Evolutionary conservation across 2,329 filamentous ascomycete species (phyloP).

Genomic region (Clonostachys byssicola): DNA sequence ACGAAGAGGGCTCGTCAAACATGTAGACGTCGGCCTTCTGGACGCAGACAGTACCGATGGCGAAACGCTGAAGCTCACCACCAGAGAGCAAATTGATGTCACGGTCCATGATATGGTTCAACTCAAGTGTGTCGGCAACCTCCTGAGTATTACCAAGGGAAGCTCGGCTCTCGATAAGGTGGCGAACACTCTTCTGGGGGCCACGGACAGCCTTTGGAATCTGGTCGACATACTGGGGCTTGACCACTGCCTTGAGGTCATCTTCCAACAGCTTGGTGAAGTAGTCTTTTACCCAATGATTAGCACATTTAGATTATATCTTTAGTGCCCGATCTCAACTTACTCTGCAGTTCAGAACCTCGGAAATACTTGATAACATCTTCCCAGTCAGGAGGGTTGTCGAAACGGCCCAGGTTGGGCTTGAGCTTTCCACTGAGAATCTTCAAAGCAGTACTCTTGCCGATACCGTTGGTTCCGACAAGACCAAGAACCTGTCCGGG

Average conservation of each 20-base stretch:
- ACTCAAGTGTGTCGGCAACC: constrained; percentile 79
- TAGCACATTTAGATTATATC: neutral
- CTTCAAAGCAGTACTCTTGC: constrained; percentile 99
- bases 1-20: constrained; percentile 99
- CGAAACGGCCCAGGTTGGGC: constrained; percentile 91
- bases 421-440: constrained; percentile 98
- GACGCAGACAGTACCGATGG: constrained; percentile 92
- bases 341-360: constrained; percentile 95
- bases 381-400: constrained; percentile 98
- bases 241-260: constrained; percentile 94
- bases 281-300: constrained; percentile 58
- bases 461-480: constrained; percentile 99
- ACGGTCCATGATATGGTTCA: constrained; percentile 86
- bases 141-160: constrained; percentile 78
- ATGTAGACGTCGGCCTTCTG: constrained; percentile 98
- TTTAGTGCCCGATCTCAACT: constrained; percentile 21
- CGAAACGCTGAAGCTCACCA: constrained; percentile 97
- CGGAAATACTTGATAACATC: constrained; percentile 98
- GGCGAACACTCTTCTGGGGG: constrained; percentile 72
- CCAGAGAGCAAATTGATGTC: constrained; percentile 88
- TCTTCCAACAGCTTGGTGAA: constrained; percentile 98
- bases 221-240: constrained; percentile 99
- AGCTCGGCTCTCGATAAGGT: constrained; percentile 70
- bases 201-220: constrained; percentile 89
- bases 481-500: constrained; percentile 94